A percentile compares a stretch with the other conserved stretches of the same genome.
Conservation (phyloP, 2,329 filamentous ascomycete genomes). For the Diaporthe aspalathi region DNA sequence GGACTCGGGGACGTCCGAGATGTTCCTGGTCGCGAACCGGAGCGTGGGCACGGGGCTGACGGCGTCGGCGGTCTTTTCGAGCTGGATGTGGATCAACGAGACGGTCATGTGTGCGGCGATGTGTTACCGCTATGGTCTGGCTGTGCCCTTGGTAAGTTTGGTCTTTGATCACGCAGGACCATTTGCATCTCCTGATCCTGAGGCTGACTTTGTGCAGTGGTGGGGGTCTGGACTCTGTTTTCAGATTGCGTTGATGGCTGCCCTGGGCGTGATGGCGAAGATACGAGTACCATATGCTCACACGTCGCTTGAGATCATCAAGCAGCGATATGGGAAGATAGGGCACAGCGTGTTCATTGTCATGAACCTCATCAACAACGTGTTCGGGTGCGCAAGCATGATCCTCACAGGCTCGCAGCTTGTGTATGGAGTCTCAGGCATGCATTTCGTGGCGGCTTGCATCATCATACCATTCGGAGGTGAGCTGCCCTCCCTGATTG, state of each 20-base stretch:
- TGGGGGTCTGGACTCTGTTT: too few species aligned
- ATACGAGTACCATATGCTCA: conserved; percentile 62
- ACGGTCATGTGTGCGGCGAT: too few species aligned
- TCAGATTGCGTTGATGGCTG: conserved; percentile 63
- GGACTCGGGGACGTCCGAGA: conserved; percentile 57
- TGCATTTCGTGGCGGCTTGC: conserved; percentile 59
- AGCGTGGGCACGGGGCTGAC: conserved; percentile 47
- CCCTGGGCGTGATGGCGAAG: conserved; percentile 60
- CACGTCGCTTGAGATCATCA: conserved; percentile 62
- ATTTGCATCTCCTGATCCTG: too few species aligned
- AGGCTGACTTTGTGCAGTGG: too few species aligned
- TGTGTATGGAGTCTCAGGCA: conserved; percentile 59
- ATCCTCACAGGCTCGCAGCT: conserved; percentile 58
- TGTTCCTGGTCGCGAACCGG: conserved; percentile 54
- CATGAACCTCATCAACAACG: conserved; percentile 55
- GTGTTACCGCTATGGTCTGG: too few species aligned
- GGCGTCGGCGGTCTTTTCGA: conserved; percentile 48
- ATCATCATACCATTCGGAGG: conserved; percentile 59
- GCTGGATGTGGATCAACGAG: conserved; percentile 59
- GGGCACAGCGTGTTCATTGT: conserved; percentile 55
- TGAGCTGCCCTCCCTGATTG: conserved; percentile 6
- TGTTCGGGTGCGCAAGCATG: conserved; percentile 58
- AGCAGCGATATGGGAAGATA: conserved; percentile 57
- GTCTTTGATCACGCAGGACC: too few species aligned
- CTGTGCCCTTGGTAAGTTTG: too few species aligned